phyloP scores from a whole-genome alignment of 805 yeast species.

The Candida sithepensis region DNA sequence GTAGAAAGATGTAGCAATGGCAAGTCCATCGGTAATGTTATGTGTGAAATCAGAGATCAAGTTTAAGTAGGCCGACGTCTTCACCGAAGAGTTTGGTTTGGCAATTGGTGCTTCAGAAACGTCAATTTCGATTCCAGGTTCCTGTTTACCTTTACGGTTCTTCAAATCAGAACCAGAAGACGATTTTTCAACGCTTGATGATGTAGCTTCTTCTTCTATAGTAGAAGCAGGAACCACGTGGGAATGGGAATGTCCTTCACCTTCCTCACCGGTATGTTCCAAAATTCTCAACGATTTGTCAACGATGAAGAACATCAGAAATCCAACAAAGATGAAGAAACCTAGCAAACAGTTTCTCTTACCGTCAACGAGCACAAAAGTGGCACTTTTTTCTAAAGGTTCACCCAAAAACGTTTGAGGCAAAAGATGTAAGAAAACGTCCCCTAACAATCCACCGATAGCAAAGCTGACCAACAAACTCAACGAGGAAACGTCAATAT shows the following conservation, averaged over 20 bases:
- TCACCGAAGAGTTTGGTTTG: conserved; percentile 36
- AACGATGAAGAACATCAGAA: conserved; percentile 53
- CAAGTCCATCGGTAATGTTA: conserved; percentile 75
- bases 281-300: conserved; percentile 58
- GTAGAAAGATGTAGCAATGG: conserved; percentile 68
- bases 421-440: conserved; percentile 64
- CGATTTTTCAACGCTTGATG: conserved; percentile 7
- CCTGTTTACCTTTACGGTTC: conserved; percentile 13
- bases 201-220: conserved; percentile 15
- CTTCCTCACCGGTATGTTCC: conserved; percentile 32
- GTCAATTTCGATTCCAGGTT: conserved; percentile 21
- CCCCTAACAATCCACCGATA: conserved; percentile 73
- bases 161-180: conserved; percentile 6
- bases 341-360: conserved; percentile 48
- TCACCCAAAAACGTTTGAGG: conserved; percentile 67
- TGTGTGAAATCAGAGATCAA: conserved; percentile 70
- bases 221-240: too few relatives aligned
- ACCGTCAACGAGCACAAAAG: conserved; percentile 50
- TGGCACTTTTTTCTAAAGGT: conserved; percentile 36
- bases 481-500: conserved; percentile 47
- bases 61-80: conserved; percentile 59
- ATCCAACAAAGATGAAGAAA: conserved; percentile 56
- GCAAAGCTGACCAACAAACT: conserved; percentile 66
- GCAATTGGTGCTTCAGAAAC: conserved; percentile 24
- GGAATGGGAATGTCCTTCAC: conserved; percentile 37